Evolutionary conservation across 1,284 basidiomycete genomes (phyloP).

Genomic region (Moesziomyces sp.): DNA sequence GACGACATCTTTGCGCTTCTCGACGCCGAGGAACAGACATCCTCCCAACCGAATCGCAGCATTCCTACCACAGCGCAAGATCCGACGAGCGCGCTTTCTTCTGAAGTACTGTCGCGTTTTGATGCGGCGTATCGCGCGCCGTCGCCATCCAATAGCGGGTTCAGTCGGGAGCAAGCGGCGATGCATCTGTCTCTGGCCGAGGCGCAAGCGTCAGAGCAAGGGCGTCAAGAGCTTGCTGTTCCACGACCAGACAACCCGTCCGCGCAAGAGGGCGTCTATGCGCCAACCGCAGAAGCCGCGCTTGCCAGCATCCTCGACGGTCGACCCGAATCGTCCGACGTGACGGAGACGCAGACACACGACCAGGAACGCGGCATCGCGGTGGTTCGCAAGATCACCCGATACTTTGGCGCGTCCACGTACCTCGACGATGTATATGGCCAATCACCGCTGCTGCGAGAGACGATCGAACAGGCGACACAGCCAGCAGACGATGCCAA

Average conservation of each 20-base stretch:
- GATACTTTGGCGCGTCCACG: conserved; percentile 16
- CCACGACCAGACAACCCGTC: conserved; percentile 33
- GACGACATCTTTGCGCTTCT: conserved; percentile 39
- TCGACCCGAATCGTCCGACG: conserved; percentile 3
- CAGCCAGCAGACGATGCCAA: conserved; percentile 1
- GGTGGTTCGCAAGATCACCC: conserved; percentile 27
- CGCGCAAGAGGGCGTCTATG: conserved; percentile 33
- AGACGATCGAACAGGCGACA: conserved; percentile 28
- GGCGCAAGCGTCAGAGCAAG: conserved; percentile 23
- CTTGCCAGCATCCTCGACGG: conserved; percentile 14
- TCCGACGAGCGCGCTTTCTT: not conserved
- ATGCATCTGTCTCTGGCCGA: conserved; percentile 32
- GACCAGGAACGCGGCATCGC: conserved; percentile 2
- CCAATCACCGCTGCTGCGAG: conserved; percentile 5
- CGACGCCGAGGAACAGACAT: conserved; percentile 12
- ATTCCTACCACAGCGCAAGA: not conserved
- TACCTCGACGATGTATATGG: conserved; percentile 44
- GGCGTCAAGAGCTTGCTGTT: conserved; percentile 12
- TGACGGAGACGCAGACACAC: conserved; percentile 4
- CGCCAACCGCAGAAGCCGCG: conserved; percentile 23
- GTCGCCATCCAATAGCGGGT: conserved; percentile 23
- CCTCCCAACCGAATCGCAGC: not conserved
- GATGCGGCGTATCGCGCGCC: conserved; percentile 23
- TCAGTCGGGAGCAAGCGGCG: conserved; percentile 32
- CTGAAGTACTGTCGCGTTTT: conserved; percentile 10